These are phyloP conservation scores for Trichoderma oligosporum DNA, from an alignment of 2,329 filamentous ascomycete genomes.

Conservation along the genomic window DNA sequence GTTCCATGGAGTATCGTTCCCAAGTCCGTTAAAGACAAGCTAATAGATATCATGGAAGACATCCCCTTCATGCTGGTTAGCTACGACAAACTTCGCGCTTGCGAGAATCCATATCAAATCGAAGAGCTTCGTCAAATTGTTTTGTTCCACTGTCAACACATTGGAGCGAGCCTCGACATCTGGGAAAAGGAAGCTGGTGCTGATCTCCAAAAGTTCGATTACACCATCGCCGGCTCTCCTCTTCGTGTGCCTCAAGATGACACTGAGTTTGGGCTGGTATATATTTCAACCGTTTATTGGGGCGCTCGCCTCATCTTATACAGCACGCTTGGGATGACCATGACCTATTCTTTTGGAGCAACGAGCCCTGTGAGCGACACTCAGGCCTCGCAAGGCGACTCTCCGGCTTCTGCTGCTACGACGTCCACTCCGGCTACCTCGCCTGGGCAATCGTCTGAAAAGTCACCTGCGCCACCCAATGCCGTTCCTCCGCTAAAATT, in stretches of 20 bases:
- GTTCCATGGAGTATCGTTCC: slow-evolving; percentile 31
- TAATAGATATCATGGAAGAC: slow-evolving; percentile 33
- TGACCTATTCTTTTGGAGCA: neutral
- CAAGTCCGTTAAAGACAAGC: slow-evolving; percentile 30
- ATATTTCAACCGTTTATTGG: slow-evolving; percentile 22
- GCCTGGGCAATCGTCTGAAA: neutral
- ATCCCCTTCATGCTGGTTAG: slow-evolving; percentile 28
- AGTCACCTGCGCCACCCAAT: neutral
- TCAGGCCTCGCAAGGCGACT: neutral
- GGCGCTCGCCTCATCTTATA: slow-evolving; percentile 16
- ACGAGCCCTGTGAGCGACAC: neutral
- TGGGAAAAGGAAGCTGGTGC: slow-evolving; percentile 20
- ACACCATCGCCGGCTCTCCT: slow-evolving; percentile 11
- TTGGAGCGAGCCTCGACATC: slow-evolving; percentile 11
- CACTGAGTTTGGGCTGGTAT: slow-evolving; percentile 20
- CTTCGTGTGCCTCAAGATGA: slow-evolving; percentile 18
- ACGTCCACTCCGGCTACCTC: neutral
- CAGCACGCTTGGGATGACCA: slow-evolving; percentile 4
- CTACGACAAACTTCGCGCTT: slow-evolving; percentile 27
- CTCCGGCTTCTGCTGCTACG: neutral
- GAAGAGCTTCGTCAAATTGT: slow-evolving; percentile 7
- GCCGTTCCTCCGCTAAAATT: neutral
- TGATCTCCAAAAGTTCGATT: slow-evolving; percentile 19
- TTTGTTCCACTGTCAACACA: slow-evolving; percentile 18
- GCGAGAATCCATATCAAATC: slow-evolving; percentile 10